Base-by-base conservation (phyloP, 805 yeast species). In the Candida sanyiensis region DNA sequence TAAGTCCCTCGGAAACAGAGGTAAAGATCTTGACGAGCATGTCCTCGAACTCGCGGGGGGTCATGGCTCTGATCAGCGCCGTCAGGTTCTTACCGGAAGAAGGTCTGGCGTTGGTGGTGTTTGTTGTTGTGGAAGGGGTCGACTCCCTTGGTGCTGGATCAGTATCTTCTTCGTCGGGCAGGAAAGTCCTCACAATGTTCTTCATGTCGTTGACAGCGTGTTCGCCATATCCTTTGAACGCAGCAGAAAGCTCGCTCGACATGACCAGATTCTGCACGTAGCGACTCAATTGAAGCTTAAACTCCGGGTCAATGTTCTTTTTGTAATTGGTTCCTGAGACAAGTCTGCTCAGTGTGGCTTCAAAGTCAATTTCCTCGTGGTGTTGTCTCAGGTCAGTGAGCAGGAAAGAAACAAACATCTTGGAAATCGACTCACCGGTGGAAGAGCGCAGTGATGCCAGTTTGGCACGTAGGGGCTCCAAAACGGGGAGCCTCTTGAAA, bases 11-110 rank as follows among this genome's bases (percentile, higher is more conserved):
- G 0, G 87, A 75, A 3, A 83, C 66, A 16, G 75, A 70, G 0
- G 84, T 62, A 48, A 74, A 85, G 4, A 80, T 79, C 21, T 63
- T 65, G 2, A 69, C 58, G 30, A 86, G 57, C 85, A 88, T 81
- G 2, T 61, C 65, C 50, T 83, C 86, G 54, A 88, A 88, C 42
- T 86, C 96, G 11, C 63, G 59, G 0, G 93, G 82, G 0, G 87
- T 69, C 70, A 87, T 69, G 3, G 74, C 72, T 46, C 80, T 76
- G 35, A 93, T 72, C 35, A 66, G 43, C 4, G 64, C 5, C 60
- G 62, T 24, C 66, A 51, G 62, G 39, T 61, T 61, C 8, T 63
- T 64, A 5, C 61, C 52, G 4, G 55, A 42, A 21, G 20, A 11
- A 5, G 16, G 12, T 34, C 15, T 35, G 27, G 7, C 15, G 21